Evolutionary conservation across 495 filamentous ascomycete genomes (phyloP), one percentile per base, ranked within the genome.

Genomic region (Podospora comata): DNA sequence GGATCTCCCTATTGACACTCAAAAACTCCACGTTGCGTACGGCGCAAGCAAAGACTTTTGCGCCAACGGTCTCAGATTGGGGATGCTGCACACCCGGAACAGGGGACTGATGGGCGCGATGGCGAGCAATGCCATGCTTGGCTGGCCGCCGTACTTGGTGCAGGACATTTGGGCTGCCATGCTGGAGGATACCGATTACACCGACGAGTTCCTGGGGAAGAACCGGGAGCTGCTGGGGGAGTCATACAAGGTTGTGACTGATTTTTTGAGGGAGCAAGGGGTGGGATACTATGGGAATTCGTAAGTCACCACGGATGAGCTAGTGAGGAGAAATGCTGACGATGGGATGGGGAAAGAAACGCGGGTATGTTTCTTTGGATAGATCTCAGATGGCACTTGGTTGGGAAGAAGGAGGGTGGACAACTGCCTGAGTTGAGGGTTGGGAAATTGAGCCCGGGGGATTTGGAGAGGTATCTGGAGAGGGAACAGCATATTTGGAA

Each of bases 21-120:
- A 67, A 26, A 69, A 70, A 0, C 67, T 85, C n/a, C 81, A 85
- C 68, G 71, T 81, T 4, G 30, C 79, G 3, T 84, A 77, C 64
- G 82, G 82, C 9, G 74, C 78, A 58, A 75, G 70, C 67, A 85
- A 84, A 64, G 78, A 84, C 71, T 80, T 84, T 57, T 80, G 75
- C 20, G 74, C 74, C 27, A 77, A 76, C 57, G 83, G 83, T 1
- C 54, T 84, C 11, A 72, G 83, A 3, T 18, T 84, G 6, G 82
- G 80, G 20, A 66, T 68, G 32, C 57, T 83, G n/a, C 44, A 76
- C 5, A 68, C 70, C 1, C 66, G 64, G 28, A 72, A 73, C 61
- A 44, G 70, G 13, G 69, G 69, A 1, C 32, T 73, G 2, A 28
- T 67, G 67, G 57, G 39, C 3, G 58, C 66, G 44, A 53, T 65